These are phyloP conservation scores for Cladorrhinum samala DNA, from an alignment of 495 filamentous ascomycete species.

Conservation along the genomic window DNA sequence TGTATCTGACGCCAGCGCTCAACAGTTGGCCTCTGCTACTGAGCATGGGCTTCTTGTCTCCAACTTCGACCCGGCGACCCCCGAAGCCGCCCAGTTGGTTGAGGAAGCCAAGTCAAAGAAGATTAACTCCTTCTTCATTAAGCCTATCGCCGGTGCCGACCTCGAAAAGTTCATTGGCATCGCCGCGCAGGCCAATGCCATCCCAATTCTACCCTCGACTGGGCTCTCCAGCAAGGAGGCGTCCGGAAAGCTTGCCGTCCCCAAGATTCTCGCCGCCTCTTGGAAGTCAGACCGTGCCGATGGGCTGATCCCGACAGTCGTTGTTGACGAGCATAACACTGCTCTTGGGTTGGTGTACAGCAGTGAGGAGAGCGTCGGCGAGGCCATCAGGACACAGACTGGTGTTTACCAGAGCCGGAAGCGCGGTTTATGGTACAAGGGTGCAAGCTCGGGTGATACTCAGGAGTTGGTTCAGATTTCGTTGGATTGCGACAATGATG, in stretches of 20 bases:
- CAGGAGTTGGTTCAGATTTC: conserved; percentile 83
- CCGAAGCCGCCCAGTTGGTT: conserved; percentile 36
- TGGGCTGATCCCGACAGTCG: conserved; percentile 77
- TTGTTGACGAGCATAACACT: conserved; percentile 79
- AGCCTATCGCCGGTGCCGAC: conserved; percentile 37
- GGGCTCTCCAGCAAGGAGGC: conserved; percentile 58
- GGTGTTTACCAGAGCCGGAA: conserved; percentile 96
- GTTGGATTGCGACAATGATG: conserved; percentile 88
- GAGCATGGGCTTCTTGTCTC: conserved; percentile 40
- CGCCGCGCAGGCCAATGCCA: conserved; percentile 51
- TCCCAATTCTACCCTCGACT: conserved; percentile 71
- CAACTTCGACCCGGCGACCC: conserved; percentile 37
- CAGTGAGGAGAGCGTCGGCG: conserved; percentile 79
- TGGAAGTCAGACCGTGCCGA: conserved; percentile 80
- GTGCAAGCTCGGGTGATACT: conserved; percentile 84
- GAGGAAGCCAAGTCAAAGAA: conserved; percentile 42
- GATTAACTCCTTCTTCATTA: conserved; percentile 40
- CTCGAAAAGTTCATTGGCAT: conserved; percentile 48
- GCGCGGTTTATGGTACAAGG: conserved; percentile 94
- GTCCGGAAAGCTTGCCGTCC: conserved; percentile 55
- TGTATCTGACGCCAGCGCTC: conserved; percentile 25
- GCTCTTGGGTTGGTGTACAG: conserved; percentile 91
- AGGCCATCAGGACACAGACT: conserved; percentile 77
- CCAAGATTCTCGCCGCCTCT: conserved; percentile 59
- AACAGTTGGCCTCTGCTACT: conserved; percentile 25